Conservation (phyloP, 805 yeast genomes). For the Kluyveromyces wickerhamii region DNA sequence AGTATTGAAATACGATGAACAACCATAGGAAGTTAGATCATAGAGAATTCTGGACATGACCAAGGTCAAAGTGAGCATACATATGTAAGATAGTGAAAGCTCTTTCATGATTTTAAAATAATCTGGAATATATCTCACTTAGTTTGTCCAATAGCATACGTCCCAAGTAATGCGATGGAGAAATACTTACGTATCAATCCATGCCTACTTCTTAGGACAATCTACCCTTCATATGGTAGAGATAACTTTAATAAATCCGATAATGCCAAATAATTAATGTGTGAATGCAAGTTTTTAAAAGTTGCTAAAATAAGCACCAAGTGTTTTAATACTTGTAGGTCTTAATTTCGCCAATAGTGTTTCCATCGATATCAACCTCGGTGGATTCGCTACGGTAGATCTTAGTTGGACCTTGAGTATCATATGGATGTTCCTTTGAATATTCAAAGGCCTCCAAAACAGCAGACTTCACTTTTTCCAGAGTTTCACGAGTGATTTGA, state of each 20-base stretch:
- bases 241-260: constrained; percentile 3
- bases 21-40: constrained; percentile 7
- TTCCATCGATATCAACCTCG: constrained; percentile 28
- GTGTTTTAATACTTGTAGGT: constrained; percentile 24
- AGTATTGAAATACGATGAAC: constrained; percentile 3
- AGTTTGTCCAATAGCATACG: too few species aligned
- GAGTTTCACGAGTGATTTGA: constrained; percentile 47
- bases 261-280: constrained; percentile 7
- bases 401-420: constrained; percentile 40
- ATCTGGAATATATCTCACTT: too few species aligned
- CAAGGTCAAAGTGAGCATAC: too few species aligned
- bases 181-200: too few species aligned
- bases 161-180: too few species aligned
- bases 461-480: constrained; percentile 50
- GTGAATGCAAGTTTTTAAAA: neutral
- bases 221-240: constrained; percentile 8
- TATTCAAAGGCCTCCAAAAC: constrained; percentile 49
- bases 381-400: constrained; percentile 36
- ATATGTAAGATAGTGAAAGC: too few species aligned
- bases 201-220: too few species aligned
- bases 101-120: too few species aligned
- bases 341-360: constrained; percentile 26
- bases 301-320: neutral
- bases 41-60: too few species aligned
- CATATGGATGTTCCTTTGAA: constrained; percentile 46